phyloP scores from a whole-genome alignment of 2,329 filamentous ascomycete species.

The Verticillium tricorpus region DNA sequence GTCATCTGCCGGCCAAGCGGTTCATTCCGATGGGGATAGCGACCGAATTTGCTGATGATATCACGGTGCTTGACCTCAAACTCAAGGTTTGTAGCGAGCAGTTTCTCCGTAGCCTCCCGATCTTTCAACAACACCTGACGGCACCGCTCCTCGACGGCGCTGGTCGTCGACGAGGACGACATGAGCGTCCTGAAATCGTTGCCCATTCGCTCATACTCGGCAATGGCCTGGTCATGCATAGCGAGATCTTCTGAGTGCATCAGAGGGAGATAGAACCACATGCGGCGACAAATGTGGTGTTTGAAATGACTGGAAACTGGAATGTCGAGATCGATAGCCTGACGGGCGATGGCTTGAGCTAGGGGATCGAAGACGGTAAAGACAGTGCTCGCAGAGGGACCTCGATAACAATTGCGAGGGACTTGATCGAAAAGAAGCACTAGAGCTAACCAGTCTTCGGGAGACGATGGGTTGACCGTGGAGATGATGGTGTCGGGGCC shows the following conservation, averaged over 20 bases:
- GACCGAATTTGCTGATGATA: constrained; percentile 48
- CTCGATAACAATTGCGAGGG: constrained; percentile 57
- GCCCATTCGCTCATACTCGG: constrained; percentile 24
- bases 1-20: constrained; percentile 44
- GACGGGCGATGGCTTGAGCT: constrained; percentile 35
- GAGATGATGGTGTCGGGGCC: constrained; percentile 24
- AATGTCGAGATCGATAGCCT: constrained; percentile 27
- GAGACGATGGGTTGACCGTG: constrained; percentile 17
- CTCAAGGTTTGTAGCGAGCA: constrained; percentile 18
- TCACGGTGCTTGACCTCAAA: constrained; percentile 42
- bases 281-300: constrained; percentile 33
- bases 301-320: constrained; percentile 20
- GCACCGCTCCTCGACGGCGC: constrained; percentile 18
- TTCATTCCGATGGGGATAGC: constrained; percentile 56
- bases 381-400: constrained; percentile 32
- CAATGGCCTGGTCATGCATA: constrained; percentile 34
- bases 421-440: constrained; percentile 59
- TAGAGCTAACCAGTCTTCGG: constrained; percentile 41
- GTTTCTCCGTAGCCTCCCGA: constrained; percentile 17
- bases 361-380: constrained; percentile 55
- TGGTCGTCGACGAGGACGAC: constrained; percentile 16
- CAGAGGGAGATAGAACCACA: constrained; percentile 57
- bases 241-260: constrained; percentile 51
- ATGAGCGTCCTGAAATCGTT: constrained; percentile 27
- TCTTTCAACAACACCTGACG: constrained; percentile 19